These are phyloP conservation scores for Theileria annulata DNA, from an alignment of 169 alveolate genomes.

Conservation along the genomic window DNA sequence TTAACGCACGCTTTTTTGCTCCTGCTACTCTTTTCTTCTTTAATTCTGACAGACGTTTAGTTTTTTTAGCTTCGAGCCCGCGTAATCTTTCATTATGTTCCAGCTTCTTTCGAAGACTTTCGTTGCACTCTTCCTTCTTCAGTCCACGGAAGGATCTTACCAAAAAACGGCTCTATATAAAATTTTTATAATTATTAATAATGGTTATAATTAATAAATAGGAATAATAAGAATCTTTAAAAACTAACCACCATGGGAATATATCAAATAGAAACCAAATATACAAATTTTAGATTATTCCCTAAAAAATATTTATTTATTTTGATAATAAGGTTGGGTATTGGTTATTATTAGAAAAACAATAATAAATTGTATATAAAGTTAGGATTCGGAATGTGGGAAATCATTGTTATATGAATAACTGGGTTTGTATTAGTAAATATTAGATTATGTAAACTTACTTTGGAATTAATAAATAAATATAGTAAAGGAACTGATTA, in stretches of 20 bases:
- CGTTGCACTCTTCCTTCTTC: slow-evolving; percentile 63
- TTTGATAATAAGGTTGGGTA: background rate
- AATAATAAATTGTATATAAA: too few relatives aligned
- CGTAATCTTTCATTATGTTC: slow-evolving; percentile 59
- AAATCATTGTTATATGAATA: too few relatives aligned
- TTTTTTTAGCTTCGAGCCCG: slow-evolving; percentile 19
- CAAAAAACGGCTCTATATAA: slow-evolving; percentile 49
- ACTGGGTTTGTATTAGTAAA: background rate
- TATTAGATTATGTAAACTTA: background rate
- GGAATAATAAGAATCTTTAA: background rate
- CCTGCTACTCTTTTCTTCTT: slow-evolving; percentile 56
- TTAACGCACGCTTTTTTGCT: slow-evolving; percentile 68
- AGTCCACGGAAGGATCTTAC: slow-evolving; percentile 57
- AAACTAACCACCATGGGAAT: slow-evolving; percentile 21
- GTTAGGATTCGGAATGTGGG: background rate
- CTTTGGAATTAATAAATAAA: background rate
- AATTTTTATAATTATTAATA: background rate
- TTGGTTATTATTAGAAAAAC: background rate
- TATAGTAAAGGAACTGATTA: background rate
- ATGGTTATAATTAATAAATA: slow-evolving; percentile 1
- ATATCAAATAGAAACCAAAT: background rate
- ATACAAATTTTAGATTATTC: background rate
- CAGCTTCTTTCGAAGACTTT: slow-evolving; percentile 59
- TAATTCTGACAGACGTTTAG: slow-evolving; percentile 29
- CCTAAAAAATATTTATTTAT: background rate